phyloP scores from a whole-genome alignment of 345 rosid species.

The Corymbia maculata region DNA sequence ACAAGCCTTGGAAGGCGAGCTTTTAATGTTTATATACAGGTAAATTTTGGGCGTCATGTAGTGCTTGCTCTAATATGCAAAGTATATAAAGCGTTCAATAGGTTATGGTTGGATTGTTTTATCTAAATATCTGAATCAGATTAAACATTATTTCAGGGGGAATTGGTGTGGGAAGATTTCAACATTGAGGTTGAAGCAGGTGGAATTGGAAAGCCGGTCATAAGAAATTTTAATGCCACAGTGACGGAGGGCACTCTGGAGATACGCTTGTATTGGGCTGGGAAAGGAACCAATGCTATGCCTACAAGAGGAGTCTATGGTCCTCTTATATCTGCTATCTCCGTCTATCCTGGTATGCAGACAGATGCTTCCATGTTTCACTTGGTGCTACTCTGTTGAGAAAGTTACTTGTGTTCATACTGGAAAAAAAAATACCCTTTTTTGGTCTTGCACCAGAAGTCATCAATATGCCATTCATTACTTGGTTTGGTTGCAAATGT shows the following conservation, averaged over 20 bases:
- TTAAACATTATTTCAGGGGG: conserved; percentile 23
- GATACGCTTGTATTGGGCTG: conserved; percentile 55
- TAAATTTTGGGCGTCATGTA: neutral
- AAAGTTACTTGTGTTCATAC: neutral
- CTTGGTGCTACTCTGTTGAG: neutral
- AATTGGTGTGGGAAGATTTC: conserved; percentile 39
- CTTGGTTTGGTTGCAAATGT: neutral
- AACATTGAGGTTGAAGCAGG: conserved; percentile 40
- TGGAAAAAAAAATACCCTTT: too few species aligned
- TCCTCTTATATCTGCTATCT: conserved; percentile 55
- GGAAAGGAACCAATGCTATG: conserved; percentile 43
- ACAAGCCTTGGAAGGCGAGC: conserved; percentile 44
- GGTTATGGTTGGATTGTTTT: too few species aligned
- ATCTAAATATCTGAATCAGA: neutral
- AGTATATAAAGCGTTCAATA: neutral
- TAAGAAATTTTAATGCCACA: conserved; percentile 1
- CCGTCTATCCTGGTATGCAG: neutral
- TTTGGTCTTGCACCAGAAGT: too few species aligned
- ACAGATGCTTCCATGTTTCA: neutral
- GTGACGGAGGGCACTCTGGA: conserved; percentile 31
- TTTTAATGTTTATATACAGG: conserved; percentile 69
- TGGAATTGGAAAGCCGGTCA: conserved; percentile 26
- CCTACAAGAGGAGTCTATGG: conserved; percentile 45
- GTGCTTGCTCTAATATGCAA: neutral
- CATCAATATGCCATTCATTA: too few species aligned